Percentiles rank a stretch among this genome's conserved stretches.
phyloP scores from a whole-genome alignment of 225 moss, liverwort and hornwort species.

The Straminergon stramineum region DNA sequence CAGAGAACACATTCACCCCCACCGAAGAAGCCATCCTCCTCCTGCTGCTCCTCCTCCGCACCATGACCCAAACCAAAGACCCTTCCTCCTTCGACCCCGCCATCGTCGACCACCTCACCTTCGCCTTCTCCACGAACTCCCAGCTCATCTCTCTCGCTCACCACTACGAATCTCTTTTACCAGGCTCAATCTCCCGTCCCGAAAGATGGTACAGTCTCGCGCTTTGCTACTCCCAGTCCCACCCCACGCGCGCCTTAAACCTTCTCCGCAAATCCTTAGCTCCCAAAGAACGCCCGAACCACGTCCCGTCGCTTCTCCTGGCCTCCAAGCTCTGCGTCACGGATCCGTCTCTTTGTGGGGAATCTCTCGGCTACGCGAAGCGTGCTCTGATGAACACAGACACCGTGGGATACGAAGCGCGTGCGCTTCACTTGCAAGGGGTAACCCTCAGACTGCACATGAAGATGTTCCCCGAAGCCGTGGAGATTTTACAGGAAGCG shows the following conservation, averaged over 20 bases:
- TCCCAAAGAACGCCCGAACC: slow-evolving; percentile 48
- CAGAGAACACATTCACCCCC: not conserved
- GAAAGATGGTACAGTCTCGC: slow-evolving; percentile 82
- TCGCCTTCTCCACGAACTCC: slow-evolving; percentile 54
- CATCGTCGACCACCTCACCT: slow-evolving; percentile 72
- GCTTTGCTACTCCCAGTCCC: slow-evolving; percentile 54
- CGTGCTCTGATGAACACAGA: slow-evolving; percentile 39
- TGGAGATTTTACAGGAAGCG: slow-evolving; percentile 45
- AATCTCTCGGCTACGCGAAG: slow-evolving; percentile 63
- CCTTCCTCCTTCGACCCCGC: slow-evolving; percentile 46
- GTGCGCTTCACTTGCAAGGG: slow-evolving; percentile 69
- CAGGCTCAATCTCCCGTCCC: slow-evolving; percentile 50
- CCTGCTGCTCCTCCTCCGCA: slow-evolving; percentile 54
- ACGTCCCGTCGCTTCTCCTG: slow-evolving; percentile 59
- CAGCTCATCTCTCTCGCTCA: slow-evolving; percentile 59
- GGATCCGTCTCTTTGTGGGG: slow-evolving; percentile 24
- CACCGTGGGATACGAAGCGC: slow-evolving; percentile 30
- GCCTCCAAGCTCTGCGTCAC: slow-evolving; percentile 68
- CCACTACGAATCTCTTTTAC: slow-evolving; percentile 77
- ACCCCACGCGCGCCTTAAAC: slow-evolving; percentile 35
- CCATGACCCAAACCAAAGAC: slow-evolving; percentile 21
- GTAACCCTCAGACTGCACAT: slow-evolving; percentile 42
- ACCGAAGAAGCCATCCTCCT: slow-evolving; percentile 41
- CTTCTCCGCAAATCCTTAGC: slow-evolving; percentile 68
- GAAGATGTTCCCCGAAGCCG: slow-evolving; percentile 37